phyloP scores from a whole-genome alignment of 805 yeast genomes.

The Myxozyma udenii region DNA sequence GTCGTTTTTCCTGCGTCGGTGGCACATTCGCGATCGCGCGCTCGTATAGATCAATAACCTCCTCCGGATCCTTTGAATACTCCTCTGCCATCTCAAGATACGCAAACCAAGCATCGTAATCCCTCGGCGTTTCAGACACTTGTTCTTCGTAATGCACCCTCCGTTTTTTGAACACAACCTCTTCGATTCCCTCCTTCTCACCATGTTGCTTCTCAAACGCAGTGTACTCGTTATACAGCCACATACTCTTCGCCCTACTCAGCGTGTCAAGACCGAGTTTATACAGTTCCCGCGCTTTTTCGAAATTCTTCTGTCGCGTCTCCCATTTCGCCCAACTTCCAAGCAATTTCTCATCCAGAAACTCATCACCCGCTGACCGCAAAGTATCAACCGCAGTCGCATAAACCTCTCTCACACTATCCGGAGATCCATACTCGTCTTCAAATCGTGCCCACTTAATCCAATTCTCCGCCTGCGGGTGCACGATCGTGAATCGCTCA shows the following conservation, averaged over 20 bases:
- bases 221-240: conserved; percentile 47
- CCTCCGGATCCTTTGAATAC: conserved; percentile 36
- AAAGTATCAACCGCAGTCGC: conserved; percentile 63
- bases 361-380: conserved; percentile 31
- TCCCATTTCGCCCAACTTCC: conserved; percentile 72
- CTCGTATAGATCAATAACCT: conserved; percentile 43
- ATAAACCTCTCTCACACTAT: conserved; percentile 60
- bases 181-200: conserved; percentile 50
- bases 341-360: conserved; percentile 42
- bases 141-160: conserved; percentile 52
- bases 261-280: conserved; percentile 49
- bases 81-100: conserved; percentile 54
- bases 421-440: conserved; percentile 46
- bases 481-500: conserved; percentile 52
- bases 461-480: conserved; percentile 63
- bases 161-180: conserved; percentile 53
- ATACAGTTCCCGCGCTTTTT: conserved; percentile 60
- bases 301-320: conserved; percentile 54
- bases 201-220: conserved; percentile 69
- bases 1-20: conserved; percentile 41
- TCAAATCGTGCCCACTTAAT: conserved; percentile 73
- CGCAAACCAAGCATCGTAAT: conserved; percentile 83
- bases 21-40: conserved; percentile 46
- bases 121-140: conserved; percentile 48
- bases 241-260: conserved; percentile 41